Percentiles rank a stretch among this genome's conserved stretches.
Conservation (phyloP, 108 stramenopile species). For the Cylindrotheca fusiformis region DNA sequence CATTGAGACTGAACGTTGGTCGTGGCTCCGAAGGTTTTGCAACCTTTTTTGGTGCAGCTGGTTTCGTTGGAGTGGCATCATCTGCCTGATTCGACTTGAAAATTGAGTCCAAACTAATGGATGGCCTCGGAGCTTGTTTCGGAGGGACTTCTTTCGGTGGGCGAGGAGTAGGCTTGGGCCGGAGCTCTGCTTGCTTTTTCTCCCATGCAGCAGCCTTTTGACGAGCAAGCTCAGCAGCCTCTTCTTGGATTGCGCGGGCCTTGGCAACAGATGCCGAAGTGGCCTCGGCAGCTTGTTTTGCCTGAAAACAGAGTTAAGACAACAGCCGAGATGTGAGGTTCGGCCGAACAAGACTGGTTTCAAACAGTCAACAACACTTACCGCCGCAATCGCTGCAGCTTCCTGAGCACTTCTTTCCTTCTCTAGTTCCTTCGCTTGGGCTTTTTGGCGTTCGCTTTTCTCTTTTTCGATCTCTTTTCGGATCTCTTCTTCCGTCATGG, state of each 20-base stretch:
- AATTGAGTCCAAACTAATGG: conserved; percentile 7
- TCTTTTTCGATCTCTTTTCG: conserved; percentile 37
- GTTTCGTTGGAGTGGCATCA: conserved; percentile 3
- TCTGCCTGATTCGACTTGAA: background rate
- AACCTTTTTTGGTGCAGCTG: conserved; percentile 8
- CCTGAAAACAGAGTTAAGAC: conserved; percentile 13
- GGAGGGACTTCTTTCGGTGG: conserved; percentile 9
- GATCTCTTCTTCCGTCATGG: conserved; percentile 33
- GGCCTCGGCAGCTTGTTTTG: conserved; percentile 52
- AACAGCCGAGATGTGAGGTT: background rate
- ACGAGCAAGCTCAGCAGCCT: conserved; percentile 61
- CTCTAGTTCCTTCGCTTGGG: conserved; percentile 45
- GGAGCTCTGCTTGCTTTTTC: conserved; percentile 46
- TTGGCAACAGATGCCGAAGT: conserved; percentile 61
- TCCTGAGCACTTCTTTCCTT: conserved; percentile 45
- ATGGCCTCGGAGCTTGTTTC: conserved; percentile 11
- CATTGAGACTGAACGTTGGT: conserved; percentile 16
- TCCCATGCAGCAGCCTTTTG: conserved; percentile 60
- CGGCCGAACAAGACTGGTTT: background rate
- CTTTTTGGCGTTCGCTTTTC: conserved; percentile 22
- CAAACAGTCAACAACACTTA: conserved; percentile 14
- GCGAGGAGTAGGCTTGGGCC: conserved; percentile 1
- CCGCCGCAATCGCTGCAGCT: conserved; percentile 61
- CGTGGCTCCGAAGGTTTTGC: background rate
- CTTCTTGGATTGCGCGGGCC: conserved; percentile 53